Conservation (phyloP, 192 early-diverging fungal species). For the Entomortierella chlamydospora region DNA sequence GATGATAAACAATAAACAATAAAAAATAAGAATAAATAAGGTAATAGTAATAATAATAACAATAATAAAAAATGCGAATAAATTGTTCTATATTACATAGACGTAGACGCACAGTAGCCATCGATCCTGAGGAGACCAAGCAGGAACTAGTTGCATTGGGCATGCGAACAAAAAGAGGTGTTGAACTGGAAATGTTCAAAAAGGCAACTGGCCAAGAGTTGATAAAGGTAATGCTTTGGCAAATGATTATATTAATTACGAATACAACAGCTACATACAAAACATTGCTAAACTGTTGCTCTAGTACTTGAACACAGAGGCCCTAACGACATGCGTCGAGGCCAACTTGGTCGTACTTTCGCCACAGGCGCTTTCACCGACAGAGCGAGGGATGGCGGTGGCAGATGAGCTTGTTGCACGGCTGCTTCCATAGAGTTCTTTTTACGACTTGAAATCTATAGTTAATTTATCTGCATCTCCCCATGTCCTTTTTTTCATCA, state of each 20-base stretch:
- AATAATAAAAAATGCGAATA: too few species aligned
- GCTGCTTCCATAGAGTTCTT: conserved; percentile 30
- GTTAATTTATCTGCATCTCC: too few species aligned
- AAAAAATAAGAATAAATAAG: too few species aligned
- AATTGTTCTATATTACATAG: conserved; percentile 4
- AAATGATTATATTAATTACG: not conserved
- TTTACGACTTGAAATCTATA: not conserved
- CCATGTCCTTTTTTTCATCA: not conserved
- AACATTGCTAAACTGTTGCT: not conserved
- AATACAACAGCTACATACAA: not conserved
- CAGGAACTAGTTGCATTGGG: conserved; percentile 64
- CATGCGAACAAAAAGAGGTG: conserved; percentile 59
- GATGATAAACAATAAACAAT: not conserved
- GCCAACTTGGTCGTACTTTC: conserved; percentile 21
- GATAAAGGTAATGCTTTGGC: conserved; percentile 48
- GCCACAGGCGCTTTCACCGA: conserved; percentile 54
- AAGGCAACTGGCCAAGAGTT: conserved; percentile 41
- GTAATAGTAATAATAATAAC: too few species aligned
- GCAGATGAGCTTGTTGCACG: conserved; percentile 61
- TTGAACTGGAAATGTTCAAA: conserved; percentile 45
- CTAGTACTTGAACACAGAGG: conserved; percentile 17
- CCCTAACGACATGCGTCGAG: conserved; percentile 5
- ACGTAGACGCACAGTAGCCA: not conserved
- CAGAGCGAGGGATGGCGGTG: conserved; percentile 62
- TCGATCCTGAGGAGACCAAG: conserved; percentile 8